phyloP scores from a whole-genome alignment of 768 basidiomycete species.

The Strobilomyces confusus region DNA sequence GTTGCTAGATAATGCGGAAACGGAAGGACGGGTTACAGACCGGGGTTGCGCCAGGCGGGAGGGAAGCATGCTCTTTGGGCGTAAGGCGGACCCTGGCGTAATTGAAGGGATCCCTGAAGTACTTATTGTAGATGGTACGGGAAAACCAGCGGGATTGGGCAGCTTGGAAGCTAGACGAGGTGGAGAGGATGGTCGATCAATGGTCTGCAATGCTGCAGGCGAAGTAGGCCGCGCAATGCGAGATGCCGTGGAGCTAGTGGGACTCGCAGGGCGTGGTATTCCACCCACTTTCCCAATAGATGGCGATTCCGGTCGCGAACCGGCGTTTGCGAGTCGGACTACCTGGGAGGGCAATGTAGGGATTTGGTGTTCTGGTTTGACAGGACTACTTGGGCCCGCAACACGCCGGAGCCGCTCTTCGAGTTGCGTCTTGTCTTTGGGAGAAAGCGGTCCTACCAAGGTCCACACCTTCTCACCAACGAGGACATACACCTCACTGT shows the following conservation, averaged over 20 bases:
- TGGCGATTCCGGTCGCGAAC: conserved; percentile 50
- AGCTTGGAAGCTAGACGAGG: conserved; percentile 41
- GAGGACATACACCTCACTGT: conserved; percentile 75
- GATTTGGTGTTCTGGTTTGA: conserved; percentile 38
- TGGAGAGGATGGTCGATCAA: conserved; percentile 48
- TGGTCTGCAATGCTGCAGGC: conserved; percentile 34
- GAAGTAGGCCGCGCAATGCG: conserved; percentile 42
- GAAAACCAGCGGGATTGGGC: conserved; percentile 27
- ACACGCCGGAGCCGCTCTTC: conserved; percentile 86
- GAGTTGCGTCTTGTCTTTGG: conserved; percentile 89
- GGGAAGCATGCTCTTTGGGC: conserved; percentile 68
- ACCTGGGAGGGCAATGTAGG: conserved; percentile 45
- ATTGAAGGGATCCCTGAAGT: conserved; percentile 29
- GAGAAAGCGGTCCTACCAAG: conserved; percentile 65
- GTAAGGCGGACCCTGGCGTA: conserved; percentile 38
- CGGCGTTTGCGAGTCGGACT: conserved; percentile 45
- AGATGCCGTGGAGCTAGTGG: conserved; percentile 37
- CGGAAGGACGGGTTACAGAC: conserved; percentile 34
- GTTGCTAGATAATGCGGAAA: conserved; percentile 20
- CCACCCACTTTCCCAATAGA: conserved; percentile 40
- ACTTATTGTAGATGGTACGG: conserved; percentile 6
- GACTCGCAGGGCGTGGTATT: conserved; percentile 47
- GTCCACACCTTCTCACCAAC: conserved; percentile 86
- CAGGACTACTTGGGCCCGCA: conserved; percentile 55
- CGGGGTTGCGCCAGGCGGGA: conserved; percentile 71